Conservation (phyloP, 371 early-diverging fungal genomes). For the Mucor plumbeus region DNA sequence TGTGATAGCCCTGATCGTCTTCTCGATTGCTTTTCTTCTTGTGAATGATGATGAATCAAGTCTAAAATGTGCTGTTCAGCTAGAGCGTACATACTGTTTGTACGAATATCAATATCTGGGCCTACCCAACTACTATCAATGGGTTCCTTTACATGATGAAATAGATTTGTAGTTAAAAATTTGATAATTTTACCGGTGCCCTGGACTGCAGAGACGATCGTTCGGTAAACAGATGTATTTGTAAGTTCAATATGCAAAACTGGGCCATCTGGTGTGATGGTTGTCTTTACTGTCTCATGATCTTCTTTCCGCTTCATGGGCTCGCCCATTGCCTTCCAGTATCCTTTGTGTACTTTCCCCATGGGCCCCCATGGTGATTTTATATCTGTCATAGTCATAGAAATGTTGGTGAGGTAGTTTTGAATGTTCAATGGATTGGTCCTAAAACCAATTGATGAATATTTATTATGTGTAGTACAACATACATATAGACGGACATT, state of each 20-base stretch:
- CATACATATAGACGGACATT: not conserved
- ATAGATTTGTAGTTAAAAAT: slow-evolving; percentile 36
- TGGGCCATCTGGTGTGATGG: slow-evolving; percentile 9
- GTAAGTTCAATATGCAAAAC: slow-evolving; percentile 43
- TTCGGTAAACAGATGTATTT: slow-evolving; percentile 44
- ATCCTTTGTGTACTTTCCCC: slow-evolving; percentile 66
- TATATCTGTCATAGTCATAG: slow-evolving; percentile 51
- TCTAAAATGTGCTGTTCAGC: slow-evolving; percentile 47
- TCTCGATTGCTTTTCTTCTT: not conserved
- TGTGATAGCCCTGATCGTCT: slow-evolving; percentile 25
- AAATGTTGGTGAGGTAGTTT: slow-evolving; percentile 63
- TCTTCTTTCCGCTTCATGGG: slow-evolving; percentile 16
- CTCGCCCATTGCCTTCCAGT: slow-evolving; percentile 66
- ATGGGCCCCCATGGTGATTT: slow-evolving; percentile 54
- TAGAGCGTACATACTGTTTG: slow-evolving; percentile 45
- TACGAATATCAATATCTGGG: slow-evolving; percentile 37
- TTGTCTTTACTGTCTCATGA: not conserved
- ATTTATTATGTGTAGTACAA: not conserved
- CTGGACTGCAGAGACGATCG: slow-evolving; percentile 42
- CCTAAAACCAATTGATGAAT: slow-evolving; percentile 18
- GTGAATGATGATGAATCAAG: slow-evolving; percentile 19
- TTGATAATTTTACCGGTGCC: slow-evolving; percentile 37
- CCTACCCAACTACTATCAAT: slow-evolving; percentile 53
- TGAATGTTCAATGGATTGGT: slow-evolving; percentile 69
- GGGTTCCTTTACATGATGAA: slow-evolving; percentile 49